Percentiles rank a stretch among this genome's conserved stretches.
Evolutionary conservation across 345 rosid species (phyloP).

Genomic region (Bruguiera parviflora): DNA sequence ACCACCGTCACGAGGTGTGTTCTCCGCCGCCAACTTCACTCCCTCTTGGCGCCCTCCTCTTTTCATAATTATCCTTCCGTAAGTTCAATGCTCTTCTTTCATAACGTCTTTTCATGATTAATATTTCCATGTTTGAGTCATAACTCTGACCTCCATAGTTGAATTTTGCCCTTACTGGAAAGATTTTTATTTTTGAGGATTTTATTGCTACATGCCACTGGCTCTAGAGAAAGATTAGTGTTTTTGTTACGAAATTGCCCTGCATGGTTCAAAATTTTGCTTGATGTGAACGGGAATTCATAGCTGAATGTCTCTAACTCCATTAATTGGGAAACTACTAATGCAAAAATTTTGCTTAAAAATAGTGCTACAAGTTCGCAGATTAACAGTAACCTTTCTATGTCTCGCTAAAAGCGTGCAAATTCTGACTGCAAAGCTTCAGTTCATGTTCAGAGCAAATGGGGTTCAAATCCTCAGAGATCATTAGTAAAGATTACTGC

Average conservation of each 20-base stretch:
- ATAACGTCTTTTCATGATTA: not conserved
- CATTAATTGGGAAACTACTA: not conserved
- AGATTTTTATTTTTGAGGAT: no score
- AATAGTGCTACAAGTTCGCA: not conserved
- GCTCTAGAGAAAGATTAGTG: no score
- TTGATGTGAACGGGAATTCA: no score
- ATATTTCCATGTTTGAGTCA: not conserved
- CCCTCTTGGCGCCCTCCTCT: conserved; percentile 1
- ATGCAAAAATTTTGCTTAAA: not conserved
- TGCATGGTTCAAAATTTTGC: no score
- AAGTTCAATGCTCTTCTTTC: conserved; percentile 5
- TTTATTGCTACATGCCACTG: no score
- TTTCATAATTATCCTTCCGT: conserved; percentile 17
- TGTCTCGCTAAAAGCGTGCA: not conserved
- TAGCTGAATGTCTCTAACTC: not conserved
- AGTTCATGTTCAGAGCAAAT: conserved; percentile 47
- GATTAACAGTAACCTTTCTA: not conserved
- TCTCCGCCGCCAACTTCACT: conserved; percentile 11
- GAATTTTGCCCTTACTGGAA: not conserved
- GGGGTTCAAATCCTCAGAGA: conserved; percentile 25
- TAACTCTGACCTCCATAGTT: not conserved
- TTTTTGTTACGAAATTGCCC: no score
- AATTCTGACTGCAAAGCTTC: conserved; percentile 44
- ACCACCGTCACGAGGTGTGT: not conserved
- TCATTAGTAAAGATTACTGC: conserved; percentile 3